Percentiles rank a stretch among this genome's conserved stretches.
Evolutionary conservation across 179 eudicot species (phyloP).

Genomic region (Beta macrorhiza): DNA sequence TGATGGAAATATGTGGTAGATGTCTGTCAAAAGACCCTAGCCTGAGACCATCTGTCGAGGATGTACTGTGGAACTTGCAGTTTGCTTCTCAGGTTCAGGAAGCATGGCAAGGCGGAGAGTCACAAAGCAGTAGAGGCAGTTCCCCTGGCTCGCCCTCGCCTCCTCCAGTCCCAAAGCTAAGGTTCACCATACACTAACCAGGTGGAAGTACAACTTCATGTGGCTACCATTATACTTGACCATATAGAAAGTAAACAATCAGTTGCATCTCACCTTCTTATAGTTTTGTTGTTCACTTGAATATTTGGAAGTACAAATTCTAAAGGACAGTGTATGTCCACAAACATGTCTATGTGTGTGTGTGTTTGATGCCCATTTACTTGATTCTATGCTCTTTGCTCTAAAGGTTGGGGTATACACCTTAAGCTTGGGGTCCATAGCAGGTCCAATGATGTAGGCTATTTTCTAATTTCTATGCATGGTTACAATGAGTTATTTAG

Average conservation of each 20-base stretch:
- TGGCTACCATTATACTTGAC: background rate
- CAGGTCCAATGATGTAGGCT: too few relatives aligned
- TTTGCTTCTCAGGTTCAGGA: conserved; percentile 92
- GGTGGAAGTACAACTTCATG: background rate
- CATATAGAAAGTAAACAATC: background rate
- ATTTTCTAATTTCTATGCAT: too few relatives aligned
- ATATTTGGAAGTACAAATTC: background rate
- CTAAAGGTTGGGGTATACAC: too few relatives aligned
- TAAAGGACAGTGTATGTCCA: background rate
- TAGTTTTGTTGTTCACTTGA: background rate
- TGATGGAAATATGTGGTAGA: conserved; percentile 67
- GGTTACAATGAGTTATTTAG: too few relatives aligned
- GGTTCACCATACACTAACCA: conserved; percentile 23
- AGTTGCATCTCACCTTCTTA: background rate
- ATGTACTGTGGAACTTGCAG: conserved; percentile 87
- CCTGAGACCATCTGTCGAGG: conserved; percentile 76
- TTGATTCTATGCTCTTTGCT: background rate
- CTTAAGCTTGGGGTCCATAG: too few relatives aligned
- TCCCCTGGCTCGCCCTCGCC: conserved; percentile 48
- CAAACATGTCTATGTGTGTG: background rate
- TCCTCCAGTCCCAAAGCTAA: conserved; percentile 35
- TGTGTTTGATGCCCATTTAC: background rate
- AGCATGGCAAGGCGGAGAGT: conserved; percentile 51
- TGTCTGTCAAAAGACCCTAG: conserved; percentile 49
- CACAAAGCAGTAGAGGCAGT: conserved; percentile 37